A percentile compares a stretch with the other conserved stretches of the same genome.
Evolutionary conservation across 768 basidiomycete genomes (phyloP).

Genomic region (Pleurotus ostreatus): DNA sequence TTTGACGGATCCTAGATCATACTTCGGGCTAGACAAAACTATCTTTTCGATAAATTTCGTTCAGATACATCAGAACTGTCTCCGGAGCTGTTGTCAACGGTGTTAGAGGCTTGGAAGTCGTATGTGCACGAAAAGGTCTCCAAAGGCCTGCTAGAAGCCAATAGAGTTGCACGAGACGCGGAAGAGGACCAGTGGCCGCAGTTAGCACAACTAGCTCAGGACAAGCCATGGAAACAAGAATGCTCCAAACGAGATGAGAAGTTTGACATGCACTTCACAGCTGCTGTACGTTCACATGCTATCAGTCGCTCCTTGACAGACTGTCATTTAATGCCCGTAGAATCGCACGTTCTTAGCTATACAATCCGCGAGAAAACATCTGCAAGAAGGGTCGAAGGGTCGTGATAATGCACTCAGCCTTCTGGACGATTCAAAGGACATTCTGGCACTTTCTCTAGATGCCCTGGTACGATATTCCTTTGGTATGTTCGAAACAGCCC

Average conservation of each 20-base stretch:
- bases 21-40: slow-evolving; percentile 77
- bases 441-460: slow-evolving; percentile 72
- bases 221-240: slow-evolving; percentile 64
- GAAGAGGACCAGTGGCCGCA: slow-evolving; percentile 54
- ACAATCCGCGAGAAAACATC: slow-evolving; percentile 36
- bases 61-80: slow-evolving; percentile 51
- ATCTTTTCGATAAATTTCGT: slow-evolving; percentile 63
- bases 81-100: slow-evolving; percentile 49
- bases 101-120: slow-evolving; percentile 59
- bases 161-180: slow-evolving; percentile 38
- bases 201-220: slow-evolving; percentile 40
- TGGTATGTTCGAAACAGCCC: not conserved
- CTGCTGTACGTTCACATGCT: slow-evolving; percentile 53
- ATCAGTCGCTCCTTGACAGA: slow-evolving; percentile 4
- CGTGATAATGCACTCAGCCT: slow-evolving; percentile 48
- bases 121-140: slow-evolving; percentile 62
- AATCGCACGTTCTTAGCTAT: slow-evolving; percentile 50
- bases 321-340: slow-evolving; percentile 23
- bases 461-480: slow-evolving; percentile 48
- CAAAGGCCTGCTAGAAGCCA: slow-evolving; percentile 53
- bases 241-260: slow-evolving; percentile 83
- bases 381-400: slow-evolving; percentile 37
- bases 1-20: slow-evolving; percentile 67
- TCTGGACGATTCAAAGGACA: slow-evolving; percentile 72
- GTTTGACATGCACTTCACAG: slow-evolving; percentile 82